These are phyloP conservation scores for Phaeoacremonium minimum DNA, from an alignment of 2,329 filamentous ascomycete genomes.

Conservation along the genomic window DNA sequence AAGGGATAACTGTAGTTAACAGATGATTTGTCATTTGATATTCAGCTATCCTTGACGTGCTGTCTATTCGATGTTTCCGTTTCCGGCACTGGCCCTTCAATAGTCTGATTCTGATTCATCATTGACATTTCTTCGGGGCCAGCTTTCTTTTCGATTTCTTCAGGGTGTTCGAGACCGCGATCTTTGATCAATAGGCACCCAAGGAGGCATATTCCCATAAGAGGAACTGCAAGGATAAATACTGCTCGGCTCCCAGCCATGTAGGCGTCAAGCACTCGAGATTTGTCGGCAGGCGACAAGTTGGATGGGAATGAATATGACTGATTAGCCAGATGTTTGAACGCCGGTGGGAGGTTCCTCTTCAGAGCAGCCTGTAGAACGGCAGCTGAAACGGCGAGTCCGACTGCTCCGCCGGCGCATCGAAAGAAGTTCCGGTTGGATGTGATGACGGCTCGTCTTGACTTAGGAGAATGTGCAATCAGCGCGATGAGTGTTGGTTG, in stretches of 20 bases:
- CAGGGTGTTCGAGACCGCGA: conserved; percentile 32
- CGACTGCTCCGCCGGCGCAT: conserved; percentile 51
- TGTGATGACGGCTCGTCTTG: conserved; percentile 57
- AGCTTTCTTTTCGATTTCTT: no score
- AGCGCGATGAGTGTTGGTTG: conserved; percentile 48
- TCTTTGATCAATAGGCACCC: conserved; percentile 48
- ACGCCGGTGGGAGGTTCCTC: conserved; percentile 17
- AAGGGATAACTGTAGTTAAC: no score
- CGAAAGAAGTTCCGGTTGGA: conserved; percentile 59
- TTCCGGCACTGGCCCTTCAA: no score
- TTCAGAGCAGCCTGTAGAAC: conserved; percentile 22
- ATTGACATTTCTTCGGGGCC: no score
- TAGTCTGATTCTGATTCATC: no score
- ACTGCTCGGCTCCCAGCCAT: conserved; percentile 48
- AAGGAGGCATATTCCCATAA: conserved; percentile 46
- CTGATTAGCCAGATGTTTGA: conserved; percentile 17
- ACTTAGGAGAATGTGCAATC: conserved; percentile 51
- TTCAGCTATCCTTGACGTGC: no score
- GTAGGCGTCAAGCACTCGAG: conserved; percentile 33
- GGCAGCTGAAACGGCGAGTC: conserved; percentile 35
- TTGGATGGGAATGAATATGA: conserved; percentile 22
- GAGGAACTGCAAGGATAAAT: conserved; percentile 51
- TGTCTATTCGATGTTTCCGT: no score
- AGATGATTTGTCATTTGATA: no score
- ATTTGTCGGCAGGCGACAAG: conserved; percentile 4